phyloP scores from a whole-genome alignment of 2,329 filamentous ascomycete species.

The Pleomassaria siparia region DNA sequence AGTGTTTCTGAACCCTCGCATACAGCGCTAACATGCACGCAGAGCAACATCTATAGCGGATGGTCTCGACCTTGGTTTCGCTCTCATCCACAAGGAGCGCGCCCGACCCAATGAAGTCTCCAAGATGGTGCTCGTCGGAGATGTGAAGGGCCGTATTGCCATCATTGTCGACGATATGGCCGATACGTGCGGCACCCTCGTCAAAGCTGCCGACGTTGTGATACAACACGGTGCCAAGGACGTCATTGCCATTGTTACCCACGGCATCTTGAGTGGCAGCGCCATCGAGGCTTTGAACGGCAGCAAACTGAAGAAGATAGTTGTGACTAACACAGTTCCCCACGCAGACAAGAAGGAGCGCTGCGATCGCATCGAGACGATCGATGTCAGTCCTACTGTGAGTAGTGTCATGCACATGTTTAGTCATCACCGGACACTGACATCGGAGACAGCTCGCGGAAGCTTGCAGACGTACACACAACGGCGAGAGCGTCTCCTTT shows the following conservation, averaged over 20 bases:
- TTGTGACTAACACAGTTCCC: slow-evolving; percentile 89
- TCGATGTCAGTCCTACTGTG: slow-evolving; percentile 83
- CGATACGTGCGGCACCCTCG: slow-evolving; percentile 86
- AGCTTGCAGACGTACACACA: slow-evolving; percentile 72
- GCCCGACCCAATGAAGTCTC: slow-evolving; percentile 88
- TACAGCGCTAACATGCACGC: slow-evolving; percentile 16
- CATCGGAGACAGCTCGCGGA: slow-evolving; percentile 57
- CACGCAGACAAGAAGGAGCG: slow-evolving; percentile 76
- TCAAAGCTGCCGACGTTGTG: slow-evolving; percentile 86
- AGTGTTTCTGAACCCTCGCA: background rate
- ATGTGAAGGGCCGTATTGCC: slow-evolving; percentile 85
- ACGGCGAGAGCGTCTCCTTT: slow-evolving; percentile 69
- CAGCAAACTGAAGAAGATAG: slow-evolving; percentile 73
- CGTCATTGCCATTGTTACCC: slow-evolving; percentile 93
- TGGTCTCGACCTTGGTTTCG: slow-evolving; percentile 85
- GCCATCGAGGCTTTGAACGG: slow-evolving; percentile 84
- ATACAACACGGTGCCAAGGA: slow-evolving; percentile 83
- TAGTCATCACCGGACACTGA: background rate
- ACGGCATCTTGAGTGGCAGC: slow-evolving; percentile 85
- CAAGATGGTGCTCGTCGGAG: slow-evolving; percentile 93
- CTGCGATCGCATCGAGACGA: slow-evolving; percentile 81
- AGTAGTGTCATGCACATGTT: slow-evolving; percentile 22
- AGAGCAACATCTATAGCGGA: slow-evolving; percentile 91
- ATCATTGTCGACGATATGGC: slow-evolving; percentile 99
- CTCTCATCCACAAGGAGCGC: slow-evolving; percentile 95